phyloP scores from a whole-genome alignment of 352 stramenopile genomes.

The Blastocystis sp. region DNA sequence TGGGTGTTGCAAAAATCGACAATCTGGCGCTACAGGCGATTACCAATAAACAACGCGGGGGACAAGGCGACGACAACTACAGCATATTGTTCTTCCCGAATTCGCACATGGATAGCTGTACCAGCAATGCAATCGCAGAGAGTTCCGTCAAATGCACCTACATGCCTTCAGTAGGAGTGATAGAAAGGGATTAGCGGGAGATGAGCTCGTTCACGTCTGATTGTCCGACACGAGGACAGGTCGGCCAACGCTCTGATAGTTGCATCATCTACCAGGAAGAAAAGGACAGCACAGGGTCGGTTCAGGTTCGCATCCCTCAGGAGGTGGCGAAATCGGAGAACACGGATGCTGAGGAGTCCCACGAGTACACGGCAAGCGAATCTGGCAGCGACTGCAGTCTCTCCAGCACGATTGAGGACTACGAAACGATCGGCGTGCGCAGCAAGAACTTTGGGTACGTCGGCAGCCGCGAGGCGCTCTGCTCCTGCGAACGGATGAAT shows the following conservation, averaged over 20 bases:
- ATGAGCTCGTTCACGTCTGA: not conserved
- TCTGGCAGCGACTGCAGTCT: not conserved
- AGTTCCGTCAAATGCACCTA: not conserved
- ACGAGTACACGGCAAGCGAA: not conserved
- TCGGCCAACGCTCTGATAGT: not conserved
- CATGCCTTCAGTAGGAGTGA: not conserved
- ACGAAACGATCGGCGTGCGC: not conserved
- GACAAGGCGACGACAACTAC: not conserved
- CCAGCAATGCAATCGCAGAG: constrained; percentile 14
- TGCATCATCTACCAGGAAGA: constrained; percentile 31
- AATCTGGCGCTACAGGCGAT: not conserved
- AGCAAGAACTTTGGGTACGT: constrained; percentile 50
- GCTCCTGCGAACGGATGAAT: constrained; percentile 16
- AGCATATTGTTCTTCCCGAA: constrained; percentile 41
- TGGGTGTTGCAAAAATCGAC: constrained; percentile 27
- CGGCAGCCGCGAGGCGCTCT: not conserved
- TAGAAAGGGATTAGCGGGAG: too few species aligned
- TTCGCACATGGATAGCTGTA: not conserved
- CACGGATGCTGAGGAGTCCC: not conserved
- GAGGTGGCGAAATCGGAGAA: not conserved
- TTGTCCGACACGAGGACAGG: not conserved
- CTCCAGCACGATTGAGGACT: constrained; percentile 12
- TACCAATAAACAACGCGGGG: not conserved
- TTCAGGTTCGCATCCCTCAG: not conserved
- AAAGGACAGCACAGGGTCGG: not conserved